Base-by-base conservation (phyloP, 2,329 filamentous ascomycete genomes). In the Xylariomycetidae sp. region DNA sequence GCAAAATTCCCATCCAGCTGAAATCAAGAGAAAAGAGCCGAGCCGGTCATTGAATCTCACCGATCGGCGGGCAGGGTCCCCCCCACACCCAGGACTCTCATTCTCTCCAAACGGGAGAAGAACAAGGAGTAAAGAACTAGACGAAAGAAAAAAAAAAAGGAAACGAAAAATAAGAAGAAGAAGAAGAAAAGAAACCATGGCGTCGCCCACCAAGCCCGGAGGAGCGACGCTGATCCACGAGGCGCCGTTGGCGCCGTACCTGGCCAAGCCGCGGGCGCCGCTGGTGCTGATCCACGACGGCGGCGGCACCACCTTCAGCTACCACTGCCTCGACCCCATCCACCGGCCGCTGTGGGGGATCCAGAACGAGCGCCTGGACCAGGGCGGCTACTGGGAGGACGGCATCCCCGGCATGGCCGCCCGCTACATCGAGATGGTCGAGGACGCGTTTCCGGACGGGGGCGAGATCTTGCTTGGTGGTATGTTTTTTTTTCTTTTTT, bases 211-310 rank as follows among this genome's bases (percentile, higher is more conserved):
- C n/a, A n/a, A n/a, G n/a, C n/a, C n/a, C n/a, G n/a, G n/a, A n/a
- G n/a, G n/a, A n/a, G n/a, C n/a, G n/a, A n/a, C 42, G 12, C 46
- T 54, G 22, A 54, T 58, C 37, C 48, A 56, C 40, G 38, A 51
- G 33, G 50, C 48, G 4, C 44, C 45, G 4, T 16, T 25, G 11
- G 32, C 29, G 8, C 38, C 42, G 15, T 38, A 41, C 30, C 36
- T 43, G 3, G 27, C 31, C 25, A 40, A 35, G 33, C 41, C 46
- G 19, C 47, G 40, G 9, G 44, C 61, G n/a, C 74, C 75, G 2
- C 57, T 77, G 29, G 58, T 80, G 37, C 63, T 80, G 27, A 59
- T 79, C 25, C 76, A 80, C 54, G 76, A 80, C 41, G 76, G 76
- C 42, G 74, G 76, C 43, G 76, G 76, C 48, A 80, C 75, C 2